Conservation (phyloP, 2,329 filamentous ascomycete species). For the Epichloe uncinata region DNA sequence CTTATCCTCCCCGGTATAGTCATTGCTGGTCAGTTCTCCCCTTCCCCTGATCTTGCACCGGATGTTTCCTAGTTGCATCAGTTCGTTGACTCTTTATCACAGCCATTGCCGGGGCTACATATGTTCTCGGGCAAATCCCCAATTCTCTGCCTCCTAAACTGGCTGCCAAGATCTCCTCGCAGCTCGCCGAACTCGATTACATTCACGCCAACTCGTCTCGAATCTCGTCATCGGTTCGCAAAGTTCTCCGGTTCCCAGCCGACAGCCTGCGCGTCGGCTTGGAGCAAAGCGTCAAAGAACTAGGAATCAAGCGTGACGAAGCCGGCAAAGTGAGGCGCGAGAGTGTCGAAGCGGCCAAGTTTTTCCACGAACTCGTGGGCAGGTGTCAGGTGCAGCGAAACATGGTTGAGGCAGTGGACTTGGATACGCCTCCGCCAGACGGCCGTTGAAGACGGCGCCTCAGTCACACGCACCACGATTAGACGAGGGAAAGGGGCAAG, state of each 20-base stretch:
- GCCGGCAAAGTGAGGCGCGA: constrained; percentile 70
- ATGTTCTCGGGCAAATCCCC: constrained; percentile 77
- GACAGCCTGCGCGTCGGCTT: constrained; percentile 75
- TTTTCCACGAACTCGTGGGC: constrained; percentile 75
- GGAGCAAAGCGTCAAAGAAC: constrained; percentile 72
- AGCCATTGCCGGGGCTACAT: constrained; percentile 66
- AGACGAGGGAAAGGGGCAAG: neutral
- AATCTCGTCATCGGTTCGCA: constrained; percentile 74
- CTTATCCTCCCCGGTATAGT: constrained; percentile 71
- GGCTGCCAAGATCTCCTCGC: constrained; percentile 68
- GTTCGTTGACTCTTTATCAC: neutral
- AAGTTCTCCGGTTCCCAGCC: constrained; percentile 76
- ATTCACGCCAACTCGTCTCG: constrained; percentile 77
- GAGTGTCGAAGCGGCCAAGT: constrained; percentile 77
- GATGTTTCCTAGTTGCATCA: neutral
- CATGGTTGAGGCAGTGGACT: constrained; percentile 37
- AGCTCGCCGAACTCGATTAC: constrained; percentile 76
- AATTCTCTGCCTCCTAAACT: constrained; percentile 77
- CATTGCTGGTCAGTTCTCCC: constrained; percentile 53
- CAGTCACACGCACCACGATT: neutral
- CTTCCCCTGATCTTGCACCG: neutral
- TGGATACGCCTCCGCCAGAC: constrained; percentile 37
- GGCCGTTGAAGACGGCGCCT: constrained; percentile 11
- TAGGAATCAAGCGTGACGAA: constrained; percentile 66
- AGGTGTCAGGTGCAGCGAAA: constrained; percentile 41